Percentiles rank a stretch among this genome's conserved stretches.
phyloP scores from a whole-genome alignment of 352 stramenopile genomes.

The Phytophthora pseudosyringae region DNA sequence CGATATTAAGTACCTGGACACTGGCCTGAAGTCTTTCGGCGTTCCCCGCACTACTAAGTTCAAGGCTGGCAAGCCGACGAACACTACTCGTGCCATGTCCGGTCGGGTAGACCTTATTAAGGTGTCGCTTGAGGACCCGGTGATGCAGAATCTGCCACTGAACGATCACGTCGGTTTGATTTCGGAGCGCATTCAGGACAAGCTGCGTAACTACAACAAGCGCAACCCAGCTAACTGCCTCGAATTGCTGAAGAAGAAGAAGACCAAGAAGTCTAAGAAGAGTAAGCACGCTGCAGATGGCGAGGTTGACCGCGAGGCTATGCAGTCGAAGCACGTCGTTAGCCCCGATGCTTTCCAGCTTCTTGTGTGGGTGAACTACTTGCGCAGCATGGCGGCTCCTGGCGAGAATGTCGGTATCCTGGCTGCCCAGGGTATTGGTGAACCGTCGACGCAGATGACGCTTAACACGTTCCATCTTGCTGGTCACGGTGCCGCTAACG shows the following conservation, averaged over 20 bases:
- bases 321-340: conserved; percentile 81
- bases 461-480: conserved; percentile 99
- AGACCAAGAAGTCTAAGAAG: conserved; percentile 86
- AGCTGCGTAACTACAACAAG: conserved; percentile 79
- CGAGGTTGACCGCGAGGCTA: conserved; percentile 71
- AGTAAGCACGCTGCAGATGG: conserved; percentile 41
- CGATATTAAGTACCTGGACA: conserved; percentile 90
- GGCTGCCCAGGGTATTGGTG: conserved; percentile 98
- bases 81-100: conserved; percentile 77
- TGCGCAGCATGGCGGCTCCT: conserved; percentile 95
- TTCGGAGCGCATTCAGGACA: conserved; percentile 87
- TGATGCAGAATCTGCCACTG: conserved; percentile 88
- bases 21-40: conserved; percentile 76
- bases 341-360: conserved; percentile 88
- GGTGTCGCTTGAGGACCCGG: conserved; percentile 70
- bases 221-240: conserved; percentile 81
- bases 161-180: conserved; percentile 88
- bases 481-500: conserved; percentile 98
- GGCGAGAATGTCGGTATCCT: conserved; percentile 99
- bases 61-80: conserved; percentile 70
- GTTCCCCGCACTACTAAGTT: conserved; percentile 83
- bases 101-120: conserved; percentile 86
- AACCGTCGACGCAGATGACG: conserved; percentile 99
- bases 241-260: conserved; percentile 59
- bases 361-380: conserved; percentile 98